Evolutionary conservation across 495 filamentous ascomycete species (phyloP), one percentile per base, ranked within the genome.

Genomic region (Aspergillus kassunensis): DNA sequence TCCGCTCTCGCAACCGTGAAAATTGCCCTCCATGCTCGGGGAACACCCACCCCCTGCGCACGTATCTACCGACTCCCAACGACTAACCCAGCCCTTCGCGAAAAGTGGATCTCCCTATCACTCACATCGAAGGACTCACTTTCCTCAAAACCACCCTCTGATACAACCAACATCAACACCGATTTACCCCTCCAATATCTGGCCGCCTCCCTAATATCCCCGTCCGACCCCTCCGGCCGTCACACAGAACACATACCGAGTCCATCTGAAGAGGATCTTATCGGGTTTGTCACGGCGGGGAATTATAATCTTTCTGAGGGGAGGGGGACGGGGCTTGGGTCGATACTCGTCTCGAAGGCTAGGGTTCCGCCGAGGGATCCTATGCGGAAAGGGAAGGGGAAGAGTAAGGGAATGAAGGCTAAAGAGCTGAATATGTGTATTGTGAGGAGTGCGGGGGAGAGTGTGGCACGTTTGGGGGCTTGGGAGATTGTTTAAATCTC

Each of bases 251-350:
- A 88, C 51, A 81, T 88, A 0, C 61, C 80, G 1, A 81, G 88
- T 5, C 93, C 93, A 0, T 67, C 71, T 1, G 87, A 88, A 53
- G 76, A 80, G 12, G 89, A 96, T 61, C 72, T 97, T 24, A 87
- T 98, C 33, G 93, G 93, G 0, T 98, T 96, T 63, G 84, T 97
- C 18, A 96, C 90, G 19, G 87, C 85, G 2, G 93, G 92, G 2
- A 86, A 87, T 44, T 96, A 86, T 56, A 88, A 88, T 56, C 74
- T 97, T 3, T 83, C 81, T 6, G 81, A 90, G 51, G 93, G 92
- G 1, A 78, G 77, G 60, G 85, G 83, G 0, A 84, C 84, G 19
- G 91, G 85, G 0, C 76, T 98, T 51, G 93, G 88, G 0, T 84
- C 78, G 15, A 67, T 97, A 18, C 68, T 80, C 3, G 68, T 91